These are phyloP conservation scores for Arthrobotrys iridis DNA, from an alignment of 2,329 filamentous ascomycete species.

Conservation along the genomic window DNA sequence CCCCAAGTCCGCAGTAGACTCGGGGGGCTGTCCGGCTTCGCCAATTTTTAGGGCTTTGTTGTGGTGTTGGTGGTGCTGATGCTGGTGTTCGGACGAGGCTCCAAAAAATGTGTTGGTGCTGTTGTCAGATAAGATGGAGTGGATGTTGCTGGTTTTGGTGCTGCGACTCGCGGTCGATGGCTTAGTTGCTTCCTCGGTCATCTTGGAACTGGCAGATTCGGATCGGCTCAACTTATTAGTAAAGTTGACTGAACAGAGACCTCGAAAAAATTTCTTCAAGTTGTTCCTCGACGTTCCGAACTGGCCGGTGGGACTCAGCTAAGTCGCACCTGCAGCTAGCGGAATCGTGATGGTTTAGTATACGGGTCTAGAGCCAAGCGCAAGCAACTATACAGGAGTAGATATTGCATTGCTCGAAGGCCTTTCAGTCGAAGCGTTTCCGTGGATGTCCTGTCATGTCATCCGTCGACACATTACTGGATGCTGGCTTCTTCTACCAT, in stretches of 20 bases:
- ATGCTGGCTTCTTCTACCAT: slow-evolving; percentile 36
- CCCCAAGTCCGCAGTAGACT: slow-evolving; percentile 20
- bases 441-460: slow-evolving; percentile 51
- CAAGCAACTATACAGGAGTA: slow-evolving; percentile 35
- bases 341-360: slow-evolving; percentile 50
- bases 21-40: slow-evolving; percentile 12
- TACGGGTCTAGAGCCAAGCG: slow-evolving; percentile 48
- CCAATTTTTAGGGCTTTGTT: slow-evolving; percentile 36
- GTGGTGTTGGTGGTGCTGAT: slow-evolving; percentile 25
- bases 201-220: slow-evolving; percentile 36
- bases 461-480: slow-evolving; percentile 46
- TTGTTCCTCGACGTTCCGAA: slow-evolving; percentile 45
- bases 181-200: slow-evolving; percentile 51
- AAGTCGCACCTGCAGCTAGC: slow-evolving; percentile 34
- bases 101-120: slow-evolving; percentile 49
- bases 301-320: slow-evolving; percentile 44
- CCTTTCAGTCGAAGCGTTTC: slow-evolving; percentile 33
- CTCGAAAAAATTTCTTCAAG: slow-evolving; percentile 2
- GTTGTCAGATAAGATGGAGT: slow-evolving; percentile 48
- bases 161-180: slow-evolving; percentile 42
- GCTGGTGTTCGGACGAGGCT: slow-evolving; percentile 14
- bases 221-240: slow-evolving; percentile 48
- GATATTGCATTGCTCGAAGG: slow-evolving; percentile 51
- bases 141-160: slow-evolving; percentile 45
- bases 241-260: slow-evolving; percentile 33